Base-by-base conservation (phyloP, 2,329 filamentous ascomycete species). In the Penicillium sp. region DNA sequence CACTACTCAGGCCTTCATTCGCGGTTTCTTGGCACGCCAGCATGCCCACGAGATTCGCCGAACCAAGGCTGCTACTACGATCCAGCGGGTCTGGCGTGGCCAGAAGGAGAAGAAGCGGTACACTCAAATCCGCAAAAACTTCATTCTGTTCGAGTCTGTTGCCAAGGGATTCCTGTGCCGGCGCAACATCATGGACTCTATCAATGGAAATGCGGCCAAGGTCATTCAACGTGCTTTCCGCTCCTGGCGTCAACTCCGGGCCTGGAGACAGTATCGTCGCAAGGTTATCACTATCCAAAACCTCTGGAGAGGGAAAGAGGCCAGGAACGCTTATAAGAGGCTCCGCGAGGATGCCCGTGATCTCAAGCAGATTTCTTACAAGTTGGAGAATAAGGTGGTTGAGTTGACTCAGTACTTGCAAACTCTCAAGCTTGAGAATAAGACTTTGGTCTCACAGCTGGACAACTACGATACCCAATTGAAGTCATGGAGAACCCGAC, bases 291-390 rank as follows among this genome's bases (percentile, higher is more conserved):
- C 96, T 63, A 86, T 97, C 43, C 94, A 99, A 77, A 96, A 87
- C 74, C 76, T 97, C 71, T 97, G 91, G 91, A 88, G 94, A 73
- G 93, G 92, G 72, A 92, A 85, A 75, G 72, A 76, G 61, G 93
- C 94, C 53, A 86, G 94, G 63, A 85, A 82, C 64, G 87, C 85
- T 47, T 99, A 99, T 82, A 97, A 96, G 85, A 86, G 81, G 66
- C 79, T 96, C 59, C 90, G 94, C 65, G 92, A 97, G 76, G 94
- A 99, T 77, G 94, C 94, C 63, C 89, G 94, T 71, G 95, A 99
- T 79, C 85, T 99, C 74, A 97, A 97, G 82, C 93, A 97, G 76
- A 99, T 99, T 66, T 97, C 94, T 2, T 99, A 99, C 82, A 97
- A 96, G 81, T 81, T 99, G 67, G 94, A 99, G 76, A 97, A 99